Evolutionary conservation across 306 rosid species (phyloP), one percentile per base, ranked within the genome.

Genomic region (Herpetospermum pedunculosum): DNA sequence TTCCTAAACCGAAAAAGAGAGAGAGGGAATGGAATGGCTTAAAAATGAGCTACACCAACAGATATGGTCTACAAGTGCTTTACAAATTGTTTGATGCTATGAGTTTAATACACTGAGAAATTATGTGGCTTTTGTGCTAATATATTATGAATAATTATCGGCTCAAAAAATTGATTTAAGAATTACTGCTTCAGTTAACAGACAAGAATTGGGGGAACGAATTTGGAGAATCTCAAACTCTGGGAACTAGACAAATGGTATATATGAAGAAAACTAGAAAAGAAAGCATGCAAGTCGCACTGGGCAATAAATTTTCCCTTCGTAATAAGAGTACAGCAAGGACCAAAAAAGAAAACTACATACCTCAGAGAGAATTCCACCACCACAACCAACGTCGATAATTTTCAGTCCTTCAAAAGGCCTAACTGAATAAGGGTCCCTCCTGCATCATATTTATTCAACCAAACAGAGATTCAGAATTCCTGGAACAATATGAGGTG

Each of bases 351-450:
- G 63, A 44, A 8, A 58, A 58, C 2, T 32, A 50, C 8, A 60
- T 82, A 91, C 98, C 96, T 91, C 96, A 2, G 91, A 94, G 25
- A 89, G 92, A 85, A 94, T 89, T 80, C 98, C 98, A 79, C 98
- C 98, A 62, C 97, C 97, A 74, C 98, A 94, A 18, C 98, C 98
- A 57, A 94, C 95, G 81, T 94, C 99, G 40, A 79, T 87, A 83
- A 94, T 79, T 77, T 85, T 89, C 30, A 94, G 91, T 68, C 98
- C 97, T 79, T 89, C 91, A 50, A 91, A 86, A 54, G 99, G 97
- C 79, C 79, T 84, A 41, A 78, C 77, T 65, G 88, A 85, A 37
- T 65, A 73, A 23, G 96, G 90, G 77, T 94, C 92, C 90, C 85
- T 89, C 85, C 98, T 94, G 90, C 73, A 79, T 82, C 68, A 78